phyloP scores from a whole-genome alignment of 2,329 filamentous ascomycete species.

The Ophiocordyceps camponoti-saundersi region DNA sequence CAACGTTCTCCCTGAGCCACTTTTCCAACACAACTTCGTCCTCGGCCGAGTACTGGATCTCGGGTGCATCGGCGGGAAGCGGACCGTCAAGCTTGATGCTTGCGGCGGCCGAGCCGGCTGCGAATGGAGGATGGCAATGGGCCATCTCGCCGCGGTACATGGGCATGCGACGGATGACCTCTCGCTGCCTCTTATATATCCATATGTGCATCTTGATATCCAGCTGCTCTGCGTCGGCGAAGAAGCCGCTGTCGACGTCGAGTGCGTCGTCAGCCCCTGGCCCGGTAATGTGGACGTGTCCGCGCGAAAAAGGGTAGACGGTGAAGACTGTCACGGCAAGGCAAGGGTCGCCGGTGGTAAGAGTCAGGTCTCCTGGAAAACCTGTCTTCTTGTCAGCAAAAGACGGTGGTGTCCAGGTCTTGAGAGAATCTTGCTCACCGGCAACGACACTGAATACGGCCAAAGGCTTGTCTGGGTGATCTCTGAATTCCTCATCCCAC shows the following conservation, averaged over 20 bases:
- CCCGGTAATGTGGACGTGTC: slow-evolving; percentile 36
- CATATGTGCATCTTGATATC: slow-evolving; percentile 22
- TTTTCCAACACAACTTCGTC: too few species aligned
- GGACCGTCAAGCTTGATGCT: not conserved
- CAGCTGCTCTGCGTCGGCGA: too few species aligned
- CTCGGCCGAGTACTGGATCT: too few species aligned
- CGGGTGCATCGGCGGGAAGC: too few species aligned
- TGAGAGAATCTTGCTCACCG: not conserved
- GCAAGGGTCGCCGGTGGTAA: not conserved
- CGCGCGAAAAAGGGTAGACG: slow-evolving; percentile 43
- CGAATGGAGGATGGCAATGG: slow-evolving; percentile 18
- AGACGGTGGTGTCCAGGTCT: not conserved
- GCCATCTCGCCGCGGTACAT: slow-evolving; percentile 29
- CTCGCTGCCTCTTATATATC: slow-evolving; percentile 46
- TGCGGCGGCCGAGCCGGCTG: not conserved
- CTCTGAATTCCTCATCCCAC: not conserved
- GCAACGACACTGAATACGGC: not conserved
- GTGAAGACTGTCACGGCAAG: slow-evolving; percentile 5
- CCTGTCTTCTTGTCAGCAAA: not conserved
- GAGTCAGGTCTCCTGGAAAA: not conserved
- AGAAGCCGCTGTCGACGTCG: too few species aligned
- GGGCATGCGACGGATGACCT: slow-evolving; percentile 37
- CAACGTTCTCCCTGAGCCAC: too few species aligned
- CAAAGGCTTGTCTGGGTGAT: not conserved
- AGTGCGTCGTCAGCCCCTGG: too few species aligned